Conservation (phyloP, 106 monocot species). For the Dioscorea zingiberensis region DNA sequence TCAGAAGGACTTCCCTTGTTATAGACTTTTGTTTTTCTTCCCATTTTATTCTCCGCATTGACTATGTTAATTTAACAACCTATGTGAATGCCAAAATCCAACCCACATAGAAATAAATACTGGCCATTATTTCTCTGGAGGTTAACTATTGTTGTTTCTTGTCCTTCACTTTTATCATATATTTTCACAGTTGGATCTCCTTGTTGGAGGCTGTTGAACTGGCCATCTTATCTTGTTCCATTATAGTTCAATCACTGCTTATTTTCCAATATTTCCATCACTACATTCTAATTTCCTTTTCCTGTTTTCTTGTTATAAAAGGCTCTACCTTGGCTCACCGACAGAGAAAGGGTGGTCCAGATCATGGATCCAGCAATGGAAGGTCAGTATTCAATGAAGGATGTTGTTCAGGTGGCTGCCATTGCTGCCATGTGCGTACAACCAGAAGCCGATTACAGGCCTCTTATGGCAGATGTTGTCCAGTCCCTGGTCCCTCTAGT, state of each 20-base stretch:
- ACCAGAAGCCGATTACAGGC: constrained; percentile 94
- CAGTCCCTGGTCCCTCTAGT: constrained; percentile 94
- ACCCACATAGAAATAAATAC: too few relatives aligned
- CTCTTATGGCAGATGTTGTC: constrained; percentile 96
- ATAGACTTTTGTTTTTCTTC: not conserved
- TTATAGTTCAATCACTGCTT: not conserved
- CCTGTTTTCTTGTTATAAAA: constrained; percentile 5
- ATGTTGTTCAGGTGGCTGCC: constrained; percentile 95
- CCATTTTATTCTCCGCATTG: not conserved
- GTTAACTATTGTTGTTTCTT: too few relatives aligned
- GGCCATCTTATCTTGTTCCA: not conserved
- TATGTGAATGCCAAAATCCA: too few relatives aligned
- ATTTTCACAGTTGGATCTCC: too few relatives aligned
- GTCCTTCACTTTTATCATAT: too few relatives aligned
- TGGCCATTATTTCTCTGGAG: too few relatives aligned
- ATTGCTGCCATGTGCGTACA: constrained; percentile 98
- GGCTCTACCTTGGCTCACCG: constrained; percentile 81
- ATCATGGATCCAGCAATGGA: constrained; percentile 91
- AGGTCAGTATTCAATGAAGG: constrained; percentile 81
- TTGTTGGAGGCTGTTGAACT: too few relatives aligned
- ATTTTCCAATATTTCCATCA: too few relatives aligned
- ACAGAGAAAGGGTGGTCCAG: constrained; percentile 79
- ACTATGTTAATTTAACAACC: too few relatives aligned
- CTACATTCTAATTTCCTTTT: not conserved
- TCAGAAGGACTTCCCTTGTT: not conserved